Evolutionary conservation across 768 basidiomycete genomes (phyloP), one percentile per base, ranked within the genome.

Genomic region (Pleurotus sapidus): DNA sequence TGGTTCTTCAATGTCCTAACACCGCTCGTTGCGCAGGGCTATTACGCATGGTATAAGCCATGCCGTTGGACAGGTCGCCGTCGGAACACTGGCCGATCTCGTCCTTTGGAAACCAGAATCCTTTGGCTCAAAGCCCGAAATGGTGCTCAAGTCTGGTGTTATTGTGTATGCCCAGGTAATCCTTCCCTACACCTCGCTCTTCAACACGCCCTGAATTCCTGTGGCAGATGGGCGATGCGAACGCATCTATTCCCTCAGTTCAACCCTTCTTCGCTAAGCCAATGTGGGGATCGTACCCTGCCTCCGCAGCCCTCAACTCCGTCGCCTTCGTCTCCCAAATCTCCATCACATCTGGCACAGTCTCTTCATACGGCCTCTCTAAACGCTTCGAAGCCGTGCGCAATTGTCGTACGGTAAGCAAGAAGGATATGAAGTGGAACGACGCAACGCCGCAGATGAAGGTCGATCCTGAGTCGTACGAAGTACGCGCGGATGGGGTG

Each of bases 391-490:
- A 87, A 61, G 83, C 92, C 0, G 96, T 99, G 46, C 76, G 75
- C 51, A 79, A 80, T 20, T 98, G 96, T 62, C 77, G 95, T 23
- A 72, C 67, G 3, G 76, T 99, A 57, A 81, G 70, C 20, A 98
- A 99, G 80, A 82, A 81, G 67, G 86, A 93, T 66, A 95, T 98
- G 93, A 98, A 97, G 73, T 91, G 86, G 86, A 99, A 99, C 70
- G 78, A 84, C 53, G 71, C 78, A 48, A 84, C 85, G 60, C 97
- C 97, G 2, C 78, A 77, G 69, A 93, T 99, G 85, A 76, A 59
- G 48, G 95, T 99, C 37, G 94, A 99, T 67, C 89, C 97, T 1
- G 96, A 98, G 74, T 90, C 76, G 46, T 98, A 95, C 65, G 89
- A 89, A 43, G 97, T 98, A 3, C 72, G 74, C 15, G 93, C 91